phyloP scores from a whole-genome alignment of 2,329 filamentous ascomycete species.

The Graphilbum ipis-grandicollis region DNA sequence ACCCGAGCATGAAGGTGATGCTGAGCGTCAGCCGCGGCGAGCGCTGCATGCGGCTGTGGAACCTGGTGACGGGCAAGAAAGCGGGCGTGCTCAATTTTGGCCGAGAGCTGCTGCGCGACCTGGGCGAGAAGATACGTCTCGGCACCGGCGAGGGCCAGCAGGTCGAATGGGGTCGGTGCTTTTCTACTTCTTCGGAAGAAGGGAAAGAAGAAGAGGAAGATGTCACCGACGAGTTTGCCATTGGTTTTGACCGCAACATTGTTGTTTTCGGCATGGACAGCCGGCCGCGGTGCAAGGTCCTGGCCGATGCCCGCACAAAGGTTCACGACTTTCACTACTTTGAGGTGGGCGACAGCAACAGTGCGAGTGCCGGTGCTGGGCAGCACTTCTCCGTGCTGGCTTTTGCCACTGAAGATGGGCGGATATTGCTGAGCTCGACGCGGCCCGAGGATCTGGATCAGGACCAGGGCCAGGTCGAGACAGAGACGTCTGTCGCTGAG shows the following conservation, averaged over 20 bases:
- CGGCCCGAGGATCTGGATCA: constrained; percentile 26
- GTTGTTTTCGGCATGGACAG: constrained; percentile 82
- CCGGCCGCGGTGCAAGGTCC: constrained; percentile 56
- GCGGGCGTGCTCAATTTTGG: constrained; percentile 81
- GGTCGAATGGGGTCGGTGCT: constrained; percentile 47
- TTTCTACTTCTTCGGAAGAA: constrained; percentile 19
- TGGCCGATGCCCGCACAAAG: constrained; percentile 55
- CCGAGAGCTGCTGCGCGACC: constrained; percentile 50
- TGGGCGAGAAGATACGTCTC: constrained; percentile 54
- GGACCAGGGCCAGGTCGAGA: constrained; percentile 6
- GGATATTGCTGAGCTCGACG: constrained; percentile 70
- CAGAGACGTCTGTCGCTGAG: constrained; percentile 9
- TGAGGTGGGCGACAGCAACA: constrained; percentile 20
- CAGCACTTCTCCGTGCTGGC: constrained; percentile 35
- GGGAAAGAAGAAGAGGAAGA: constrained; percentile 17
- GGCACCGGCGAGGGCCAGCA: constrained; percentile 66
- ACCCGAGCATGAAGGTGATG: constrained; percentile 94
- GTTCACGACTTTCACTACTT: constrained; percentile 70
- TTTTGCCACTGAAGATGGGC: constrained; percentile 78
- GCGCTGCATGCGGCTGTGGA: constrained; percentile 86
- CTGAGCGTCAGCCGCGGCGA: constrained; percentile 82
- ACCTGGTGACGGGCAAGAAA: constrained; percentile 90
- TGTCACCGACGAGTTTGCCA: constrained; percentile 64
- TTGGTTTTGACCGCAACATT: constrained; percentile 73
- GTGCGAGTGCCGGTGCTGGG: too few species aligned